Evolutionary conservation across 352 stramenopile species (phyloP).

Genomic region (Phytophthora podocarpi): DNA sequence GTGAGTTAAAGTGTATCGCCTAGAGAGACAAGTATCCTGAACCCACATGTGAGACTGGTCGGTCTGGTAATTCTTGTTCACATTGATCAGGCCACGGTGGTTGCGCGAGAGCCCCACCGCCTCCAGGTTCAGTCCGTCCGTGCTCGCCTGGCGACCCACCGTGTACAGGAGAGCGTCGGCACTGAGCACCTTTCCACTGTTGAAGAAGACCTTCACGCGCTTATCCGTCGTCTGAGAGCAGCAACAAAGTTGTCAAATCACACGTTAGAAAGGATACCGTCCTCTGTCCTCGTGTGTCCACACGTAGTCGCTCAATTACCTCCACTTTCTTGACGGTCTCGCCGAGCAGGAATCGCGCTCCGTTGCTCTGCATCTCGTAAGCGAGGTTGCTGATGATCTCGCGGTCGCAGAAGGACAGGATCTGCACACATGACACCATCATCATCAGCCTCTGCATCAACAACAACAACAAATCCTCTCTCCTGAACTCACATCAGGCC

Average conservation of each 20-base stretch:
- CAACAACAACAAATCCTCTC: not conserved
- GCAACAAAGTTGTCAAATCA: not conserved
- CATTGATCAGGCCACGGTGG: slow-evolving; percentile 78
- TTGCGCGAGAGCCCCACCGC: slow-evolving; percentile 79
- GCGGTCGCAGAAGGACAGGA: slow-evolving; percentile 84
- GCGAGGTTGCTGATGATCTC: slow-evolving; percentile 89
- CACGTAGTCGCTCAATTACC: slow-evolving; percentile 18
- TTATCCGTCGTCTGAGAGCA: slow-evolving; percentile 47
- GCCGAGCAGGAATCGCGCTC: slow-evolving; percentile 82
- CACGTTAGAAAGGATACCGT: slow-evolving; percentile 4
- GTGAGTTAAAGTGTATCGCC: not conserved
- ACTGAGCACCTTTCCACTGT: slow-evolving; percentile 72
- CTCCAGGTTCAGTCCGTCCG: slow-evolving; percentile 84
- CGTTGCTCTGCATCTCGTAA: slow-evolving; percentile 91
- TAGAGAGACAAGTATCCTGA: not conserved
- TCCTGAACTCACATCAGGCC: slow-evolving; percentile 54
- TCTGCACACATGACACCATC: slow-evolving; percentile 39
- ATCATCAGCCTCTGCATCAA: not conserved
- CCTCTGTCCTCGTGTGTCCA: not conserved
- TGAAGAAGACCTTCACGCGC: slow-evolving; percentile 74
- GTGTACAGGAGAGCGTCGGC: slow-evolving; percentile 85
- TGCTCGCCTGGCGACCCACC: slow-evolving; percentile 78
- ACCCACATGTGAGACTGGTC: slow-evolving; percentile 77
- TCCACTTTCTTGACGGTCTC: slow-evolving; percentile 82
- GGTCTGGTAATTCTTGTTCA: slow-evolving; percentile 91